Evolutionary conservation across 2,329 filamentous ascomycete genomes (phyloP), one percentile per base, ranked within the genome.

Genomic region (Fusarium citri): DNA sequence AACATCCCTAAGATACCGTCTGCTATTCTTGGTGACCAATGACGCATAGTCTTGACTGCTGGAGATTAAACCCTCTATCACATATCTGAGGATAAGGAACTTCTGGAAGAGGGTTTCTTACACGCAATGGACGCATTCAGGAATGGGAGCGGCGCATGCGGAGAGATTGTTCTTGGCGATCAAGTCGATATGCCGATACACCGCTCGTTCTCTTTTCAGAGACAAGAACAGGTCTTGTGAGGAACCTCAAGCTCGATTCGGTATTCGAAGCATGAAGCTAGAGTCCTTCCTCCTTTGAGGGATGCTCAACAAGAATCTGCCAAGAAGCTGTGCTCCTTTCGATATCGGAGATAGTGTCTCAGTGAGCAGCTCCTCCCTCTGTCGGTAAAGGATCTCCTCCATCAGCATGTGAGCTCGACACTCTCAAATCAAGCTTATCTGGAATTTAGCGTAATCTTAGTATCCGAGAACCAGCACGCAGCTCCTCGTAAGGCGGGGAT

Each of bases 371-470:
- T n/a, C 25, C 53, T 45, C 34, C 15, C 43, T 60, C 40, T 3
- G 34, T 37, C 30, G 34, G 34, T 14, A 55, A 42, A 23, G 16
- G 15, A 31, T 48, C 63, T 42, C 23, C 48, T 42, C 31, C n/a
- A 31, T 48, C 47, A 59, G 22, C 25, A 23, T 25, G 37, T 54
- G 37, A 46, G 37, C 55, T 57, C 18, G 30, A 25, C 28, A 18
- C 16, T 20, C 15, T 53, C 28, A 26, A 20, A 22, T 31, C 30
- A 41, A 14, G 8, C 34, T 53, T 40, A 60, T 55, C 55, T 69
- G 73, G 73, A 75, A 75, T 74, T 70, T 25, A 30, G 51, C 53
- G 56, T 58, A 73, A 74, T 73, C 56, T 74, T 55, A 59, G 31
- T 16, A 45, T 31, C 23, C 47, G 50, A 70, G 48, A 40, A 45